These are phyloP conservation scores for Fusarium sp. DNA, from an alignment of 2,329 filamentous ascomycete species.

Conservation along the genomic window DNA sequence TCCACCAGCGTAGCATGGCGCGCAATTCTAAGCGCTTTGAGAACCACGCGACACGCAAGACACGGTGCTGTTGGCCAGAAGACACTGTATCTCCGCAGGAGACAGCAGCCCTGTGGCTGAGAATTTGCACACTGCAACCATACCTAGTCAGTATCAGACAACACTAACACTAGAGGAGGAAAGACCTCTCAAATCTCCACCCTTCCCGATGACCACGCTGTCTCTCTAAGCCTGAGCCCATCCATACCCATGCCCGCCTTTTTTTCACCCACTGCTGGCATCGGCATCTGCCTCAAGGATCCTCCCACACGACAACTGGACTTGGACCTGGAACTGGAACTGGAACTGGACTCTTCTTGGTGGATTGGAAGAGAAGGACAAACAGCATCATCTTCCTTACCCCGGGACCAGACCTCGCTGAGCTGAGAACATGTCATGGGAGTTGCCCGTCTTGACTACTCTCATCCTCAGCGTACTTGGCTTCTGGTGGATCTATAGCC, in stretches of 20 bases:
- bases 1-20: slow-evolving; percentile 8
- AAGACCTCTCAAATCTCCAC: slow-evolving; percentile 21
- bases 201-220: slow-evolving; percentile 22
- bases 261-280: slow-evolving; percentile 47
- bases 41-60: slow-evolving; percentile 8
- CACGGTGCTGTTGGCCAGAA: background rate
- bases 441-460: slow-evolving; percentile 57
- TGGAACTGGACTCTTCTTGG: slow-evolving; percentile 27
- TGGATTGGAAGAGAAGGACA: slow-evolving; percentile 40
- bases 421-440: slow-evolving; percentile 62
- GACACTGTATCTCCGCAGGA: slow-evolving; percentile 14
- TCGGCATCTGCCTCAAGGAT: slow-evolving; percentile 45
- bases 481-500: slow-evolving; percentile 56
- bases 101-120: slow-evolving; percentile 24
- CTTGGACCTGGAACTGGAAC: slow-evolving; percentile 17
- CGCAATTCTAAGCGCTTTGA: slow-evolving; percentile 2
- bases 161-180: slow-evolving; percentile 11
- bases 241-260: slow-evolving; percentile 44
- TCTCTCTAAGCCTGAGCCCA: slow-evolving; percentile 38
- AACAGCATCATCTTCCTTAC: slow-evolving; percentile 33
- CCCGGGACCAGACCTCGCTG: slow-evolving; percentile 49
- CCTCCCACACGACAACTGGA: slow-evolving; percentile 44
- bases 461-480: slow-evolving; percentile 56
- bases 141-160: background rate
- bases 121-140: slow-evolving; percentile 24